Percentiles rank a stretch among this genome's conserved stretches.
Conservation (phyloP, 2,329 filamentous ascomycete species). For the Aspergillus oerlinghausenensis region DNA sequence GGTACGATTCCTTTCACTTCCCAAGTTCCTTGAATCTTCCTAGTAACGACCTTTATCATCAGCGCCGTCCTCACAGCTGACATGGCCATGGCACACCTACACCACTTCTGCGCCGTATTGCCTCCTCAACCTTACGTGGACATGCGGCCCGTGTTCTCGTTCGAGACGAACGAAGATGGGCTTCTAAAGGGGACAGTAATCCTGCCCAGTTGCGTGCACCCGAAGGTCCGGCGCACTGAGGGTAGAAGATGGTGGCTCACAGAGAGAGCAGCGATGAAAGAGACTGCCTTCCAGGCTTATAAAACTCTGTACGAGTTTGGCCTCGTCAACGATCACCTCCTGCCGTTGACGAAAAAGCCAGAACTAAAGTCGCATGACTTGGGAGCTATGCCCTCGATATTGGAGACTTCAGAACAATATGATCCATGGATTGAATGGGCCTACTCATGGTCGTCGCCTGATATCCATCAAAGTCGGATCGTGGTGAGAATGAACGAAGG, state of each 20-base stretch:
- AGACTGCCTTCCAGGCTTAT: constrained; percentile 81
- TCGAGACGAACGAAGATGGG: constrained; percentile 16
- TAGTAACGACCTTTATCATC: neutral
- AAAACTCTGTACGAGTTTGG: constrained; percentile 63
- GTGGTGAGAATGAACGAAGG: constrained; percentile 12
- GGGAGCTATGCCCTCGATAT: constrained; percentile 15
- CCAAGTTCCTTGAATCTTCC: neutral
- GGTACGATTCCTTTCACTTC: constrained; percentile 11
- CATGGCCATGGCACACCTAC: constrained; percentile 69
- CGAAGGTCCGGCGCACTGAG: constrained; percentile 51
- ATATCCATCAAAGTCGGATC: constrained; percentile 21
- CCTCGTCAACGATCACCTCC: constrained; percentile 70
- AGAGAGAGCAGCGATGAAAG: constrained; percentile 68
- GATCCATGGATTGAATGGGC: constrained; percentile 29
- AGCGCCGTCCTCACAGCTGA: constrained; percentile 67
- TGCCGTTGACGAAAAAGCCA: constrained; percentile 52
- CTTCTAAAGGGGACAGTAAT: constrained; percentile 54
- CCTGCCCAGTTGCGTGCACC: constrained; percentile 67
- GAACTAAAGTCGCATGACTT: constrained; percentile 14
- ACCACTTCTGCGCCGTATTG: constrained; percentile 72
- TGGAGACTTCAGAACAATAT: constrained; percentile 24
- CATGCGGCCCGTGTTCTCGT: constrained; percentile 60
- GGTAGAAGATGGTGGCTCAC: constrained; percentile 61
- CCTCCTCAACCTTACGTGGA: constrained; percentile 57
- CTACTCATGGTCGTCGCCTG: constrained; percentile 19